phyloP scores from a whole-genome alignment of 2,329 filamentous ascomycete genomes.

The Penicillium sp. region DNA sequence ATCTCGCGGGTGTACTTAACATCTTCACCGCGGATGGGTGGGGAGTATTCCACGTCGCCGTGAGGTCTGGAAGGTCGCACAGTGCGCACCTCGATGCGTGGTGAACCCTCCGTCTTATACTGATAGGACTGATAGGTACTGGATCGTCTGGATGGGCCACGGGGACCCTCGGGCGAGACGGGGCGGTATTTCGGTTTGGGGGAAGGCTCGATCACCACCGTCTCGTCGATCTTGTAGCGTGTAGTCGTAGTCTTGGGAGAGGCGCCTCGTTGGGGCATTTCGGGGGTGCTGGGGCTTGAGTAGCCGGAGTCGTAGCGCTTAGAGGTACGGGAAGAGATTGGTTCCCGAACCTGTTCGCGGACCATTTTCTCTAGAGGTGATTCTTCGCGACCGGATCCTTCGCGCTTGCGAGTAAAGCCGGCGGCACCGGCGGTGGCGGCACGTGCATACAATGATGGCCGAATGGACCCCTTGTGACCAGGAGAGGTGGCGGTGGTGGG shows the following conservation, averaged over 20 bases:
- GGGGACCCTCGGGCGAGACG: slow-evolving; percentile 26
- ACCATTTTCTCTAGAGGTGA: slow-evolving; percentile 27
- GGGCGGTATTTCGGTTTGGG: slow-evolving; percentile 26
- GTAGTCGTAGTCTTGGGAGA: slow-evolving; percentile 30
- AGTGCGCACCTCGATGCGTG: slow-evolving; percentile 22
- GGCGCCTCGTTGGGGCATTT: slow-evolving; percentile 32
- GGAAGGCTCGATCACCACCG: slow-evolving; percentile 26
- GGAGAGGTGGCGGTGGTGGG: slow-evolving; percentile 34
- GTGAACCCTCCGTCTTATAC: slow-evolving; percentile 21
- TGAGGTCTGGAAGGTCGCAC: slow-evolving; percentile 20
- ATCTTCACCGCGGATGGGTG: slow-evolving; percentile 23
- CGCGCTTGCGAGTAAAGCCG: slow-evolving; percentile 28
- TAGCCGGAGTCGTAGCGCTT: slow-evolving; percentile 44
- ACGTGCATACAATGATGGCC: slow-evolving; percentile 30
- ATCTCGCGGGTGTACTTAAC: slow-evolving; percentile 29
- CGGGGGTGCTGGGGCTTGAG: slow-evolving; percentile 43
- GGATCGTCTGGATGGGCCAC: slow-evolving; percentile 26
- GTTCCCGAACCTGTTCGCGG: slow-evolving; percentile 23
- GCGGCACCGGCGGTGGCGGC: slow-evolving; percentile 27
- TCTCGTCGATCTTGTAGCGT: slow-evolving; percentile 34
- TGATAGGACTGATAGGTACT: slow-evolving; percentile 29
- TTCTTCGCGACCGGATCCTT: slow-evolving; percentile 25
- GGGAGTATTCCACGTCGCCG: slow-evolving; percentile 23
- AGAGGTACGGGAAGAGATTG: slow-evolving; percentile 30
- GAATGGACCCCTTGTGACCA: slow-evolving; percentile 26